Evolutionary conservation across 306 rosid genomes (phyloP).

Genomic region (Morella rubra): DNA sequence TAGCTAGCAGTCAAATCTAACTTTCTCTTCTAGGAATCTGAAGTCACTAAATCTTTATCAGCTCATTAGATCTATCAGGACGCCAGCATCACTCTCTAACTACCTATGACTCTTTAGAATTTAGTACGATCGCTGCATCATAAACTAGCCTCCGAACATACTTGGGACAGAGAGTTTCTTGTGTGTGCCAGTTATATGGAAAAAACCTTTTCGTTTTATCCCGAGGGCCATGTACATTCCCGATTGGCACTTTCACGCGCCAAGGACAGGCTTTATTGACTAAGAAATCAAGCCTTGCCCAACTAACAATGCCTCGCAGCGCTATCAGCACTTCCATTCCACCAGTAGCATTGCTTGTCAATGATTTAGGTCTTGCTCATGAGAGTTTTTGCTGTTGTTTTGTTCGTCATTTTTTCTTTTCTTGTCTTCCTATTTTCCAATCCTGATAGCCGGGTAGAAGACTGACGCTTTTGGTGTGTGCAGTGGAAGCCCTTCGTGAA

Average conservation of each 20-base stretch:
- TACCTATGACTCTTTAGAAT: background rate
- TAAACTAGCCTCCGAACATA: background rate
- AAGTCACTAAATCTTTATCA: too few relatives aligned
- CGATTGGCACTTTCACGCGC: too few relatives aligned
- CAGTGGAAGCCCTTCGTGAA: slow-evolving; percentile 29
- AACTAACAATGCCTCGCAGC: background rate
- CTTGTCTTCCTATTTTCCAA: background rate
- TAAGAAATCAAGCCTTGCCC: background rate
- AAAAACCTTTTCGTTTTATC: background rate
- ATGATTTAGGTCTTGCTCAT: background rate
- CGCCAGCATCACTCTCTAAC: background rate
- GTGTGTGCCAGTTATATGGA: background rate
- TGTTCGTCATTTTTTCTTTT: too few relatives aligned
- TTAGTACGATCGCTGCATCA: background rate
- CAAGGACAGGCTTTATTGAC: background rate
- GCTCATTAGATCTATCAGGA: too few relatives aligned
- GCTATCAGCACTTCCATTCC: background rate
- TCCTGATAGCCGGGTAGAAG: background rate
- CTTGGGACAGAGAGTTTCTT: background rate
- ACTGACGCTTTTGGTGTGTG: background rate
- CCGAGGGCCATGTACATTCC: background rate
- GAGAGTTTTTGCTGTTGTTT: too few relatives aligned
- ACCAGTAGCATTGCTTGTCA: background rate
- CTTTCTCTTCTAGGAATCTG: too few relatives aligned
- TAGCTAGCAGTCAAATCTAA: too few relatives aligned